phyloP scores from a whole-genome alignment of 345 rosid species.

The Acer saccharum region DNA sequence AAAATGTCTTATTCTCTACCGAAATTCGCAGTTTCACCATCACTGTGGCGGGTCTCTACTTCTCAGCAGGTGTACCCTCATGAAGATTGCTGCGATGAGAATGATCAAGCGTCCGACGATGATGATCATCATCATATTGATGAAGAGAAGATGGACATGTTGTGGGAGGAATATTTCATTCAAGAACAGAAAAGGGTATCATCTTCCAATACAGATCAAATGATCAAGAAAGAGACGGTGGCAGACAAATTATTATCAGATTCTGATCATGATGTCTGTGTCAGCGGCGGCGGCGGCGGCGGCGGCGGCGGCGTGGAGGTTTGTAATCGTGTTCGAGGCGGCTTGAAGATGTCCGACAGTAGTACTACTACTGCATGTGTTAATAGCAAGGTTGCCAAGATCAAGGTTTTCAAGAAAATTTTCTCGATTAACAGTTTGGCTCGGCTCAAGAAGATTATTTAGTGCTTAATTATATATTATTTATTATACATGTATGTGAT shows the following conservation, averaged over 20 bases:
- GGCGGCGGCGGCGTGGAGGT: background rate
- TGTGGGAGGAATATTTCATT: slow-evolving; percentile 43
- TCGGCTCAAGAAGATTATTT: too few relatives aligned
- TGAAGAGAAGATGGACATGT: slow-evolving; percentile 44
- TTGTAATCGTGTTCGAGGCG: background rate
- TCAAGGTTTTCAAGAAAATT: too few relatives aligned
- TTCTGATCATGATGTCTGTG: background rate
- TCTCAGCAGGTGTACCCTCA: slow-evolving; percentile 32
- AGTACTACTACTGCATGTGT: too few relatives aligned
- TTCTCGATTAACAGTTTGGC: too few relatives aligned
- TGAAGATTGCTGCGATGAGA: background rate
- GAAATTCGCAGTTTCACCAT: slow-evolving; percentile 28
- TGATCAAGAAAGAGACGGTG: background rate
- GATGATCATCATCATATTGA: background rate
- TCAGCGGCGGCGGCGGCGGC: background rate
- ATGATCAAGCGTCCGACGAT: background rate
- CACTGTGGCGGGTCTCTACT: slow-evolving; percentile 37
- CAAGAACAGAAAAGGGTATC: slow-evolving; percentile 30
- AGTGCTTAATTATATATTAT: too few relatives aligned
- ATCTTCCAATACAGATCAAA: background rate
- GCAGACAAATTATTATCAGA: background rate
- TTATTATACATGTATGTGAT: too few relatives aligned
- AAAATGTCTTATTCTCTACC: slow-evolving; percentile 26
- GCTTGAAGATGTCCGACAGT: background rate
- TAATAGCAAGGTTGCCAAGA: too few relatives aligned